Base-by-base conservation (phyloP, 805 yeast genomes). In the Monosporozyma unispora region DNA sequence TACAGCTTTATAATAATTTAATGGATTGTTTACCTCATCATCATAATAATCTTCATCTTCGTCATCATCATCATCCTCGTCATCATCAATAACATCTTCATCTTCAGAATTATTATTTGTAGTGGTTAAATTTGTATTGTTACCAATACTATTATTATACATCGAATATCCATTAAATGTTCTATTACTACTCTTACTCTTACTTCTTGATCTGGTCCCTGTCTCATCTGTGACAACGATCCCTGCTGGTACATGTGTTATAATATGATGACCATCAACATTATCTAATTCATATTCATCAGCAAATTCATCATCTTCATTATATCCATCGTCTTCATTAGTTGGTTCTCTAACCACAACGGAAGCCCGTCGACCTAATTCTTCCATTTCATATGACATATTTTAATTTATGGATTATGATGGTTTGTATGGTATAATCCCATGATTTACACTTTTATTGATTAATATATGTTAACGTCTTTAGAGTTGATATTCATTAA, bases 31-130 rank as follows among this genome's bases (percentile, higher is more conserved):
- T 27, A 23, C 21, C 3, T 37, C 50, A n/a, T 44, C 47, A 10
- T 44, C 43, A 23, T 48, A 35, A 16, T 44, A 11, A 28, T 44
- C 47, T 4, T 48, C 50, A 38, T 48, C 46, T 4, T 39, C 38
- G 19, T 40, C 23, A 9, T 48, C 49, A 12, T 41, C 46, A 22
- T 40, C 47, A 19, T 35, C 42, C 23, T 45, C 28, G 11, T 45
- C 47, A 12, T 37, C 47, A 12, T 45, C 47, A 12, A 19, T n/a
- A 16, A 11, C 22, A 38, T 22, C 43, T 10, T 16, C 42, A 21
- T 35, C 21, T 6, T 35, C 47, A 7, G 29, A 23, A 18, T 31
- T 45, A 14, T 18, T 25, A 25, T 25, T 25, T 25, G 27, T 25
- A 4, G 27, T 25, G 27, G 27, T 25, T 5, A 31, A 14, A 7